phyloP scores from a whole-genome alignment of 129 eudicot species.

The Flaveria bidentis region DNA sequence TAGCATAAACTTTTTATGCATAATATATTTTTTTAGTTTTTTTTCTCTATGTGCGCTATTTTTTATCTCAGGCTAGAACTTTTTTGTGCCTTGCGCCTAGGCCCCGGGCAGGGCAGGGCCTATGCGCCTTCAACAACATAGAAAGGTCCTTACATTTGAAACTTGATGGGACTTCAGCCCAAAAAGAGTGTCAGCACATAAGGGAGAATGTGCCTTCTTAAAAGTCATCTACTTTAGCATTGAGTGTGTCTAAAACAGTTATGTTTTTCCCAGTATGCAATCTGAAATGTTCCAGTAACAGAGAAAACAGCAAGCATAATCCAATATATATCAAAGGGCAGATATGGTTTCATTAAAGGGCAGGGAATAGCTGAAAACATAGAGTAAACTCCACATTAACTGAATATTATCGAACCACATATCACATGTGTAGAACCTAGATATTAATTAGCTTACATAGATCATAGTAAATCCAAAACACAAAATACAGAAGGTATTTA shows the following conservation, averaged over 20 bases:
- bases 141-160: background rate
- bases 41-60: too few relatives aligned
- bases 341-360: background rate
- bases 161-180: background rate
- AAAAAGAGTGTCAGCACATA: constrained; percentile 8
- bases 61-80: too few relatives aligned
- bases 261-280: background rate
- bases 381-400: background rate
- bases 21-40: too few relatives aligned
- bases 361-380: background rate
- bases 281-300: background rate
- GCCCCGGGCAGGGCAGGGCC: too few relatives aligned
- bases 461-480: background rate
- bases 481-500: background rate
- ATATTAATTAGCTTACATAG: background rate
- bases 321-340: background rate
- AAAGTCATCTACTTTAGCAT: background rate
- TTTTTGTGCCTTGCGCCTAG: too few relatives aligned
- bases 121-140: too few relatives aligned
- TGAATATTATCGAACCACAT: background rate
- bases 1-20: too few relatives aligned
- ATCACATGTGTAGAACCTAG: background rate
- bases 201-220: background rate
- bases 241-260: background rate
- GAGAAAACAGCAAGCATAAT: constrained; percentile 1